Base-by-base conservation (phyloP, 352 stramenopile genomes). In the Globisporangium emineosum region DNA sequence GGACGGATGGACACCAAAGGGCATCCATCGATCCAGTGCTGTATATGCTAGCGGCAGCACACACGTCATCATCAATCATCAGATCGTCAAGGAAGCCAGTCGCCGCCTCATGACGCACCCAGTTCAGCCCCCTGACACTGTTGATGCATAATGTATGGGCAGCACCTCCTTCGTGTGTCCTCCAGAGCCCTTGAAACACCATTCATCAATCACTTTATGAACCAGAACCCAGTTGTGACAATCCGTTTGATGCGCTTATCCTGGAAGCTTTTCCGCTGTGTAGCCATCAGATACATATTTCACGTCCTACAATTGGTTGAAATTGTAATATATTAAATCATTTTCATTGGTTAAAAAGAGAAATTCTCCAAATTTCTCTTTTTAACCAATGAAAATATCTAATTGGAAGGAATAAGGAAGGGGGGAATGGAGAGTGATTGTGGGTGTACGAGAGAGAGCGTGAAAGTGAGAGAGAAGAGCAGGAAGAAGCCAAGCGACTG, bases 381-480 rank as follows among this genome's bases (percentile, higher is more conserved):
- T 17, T n/a, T 53, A 3, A 32, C 32, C 32, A 23, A 23, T 0
- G 5, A 30, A 10, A 53, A 53, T 47, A 21, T 30, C 47, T 27
- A n/a, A 53, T 53, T 53, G 47, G 10, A n/a, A 5, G 29, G 27
- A 17, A n/a, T n/a, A n/a, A 13, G 3, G 13, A 17, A 57, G 7
- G 51, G 51, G 50, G 51, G 52, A 45, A 58, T 1, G 9, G 13
- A 55, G 51, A 57, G 51, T 58, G 29, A 58, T 43, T 58, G 52
- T 58, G 52, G n/a, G 52, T 57, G 49, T 23, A 29, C 29, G 25
- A 47, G 17, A 33, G 52, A 25, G n/a, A 29, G 25, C 4, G 32
- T 52, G 50, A 37, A n/a, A 29, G 52, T 13, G 52, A 58, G 52
- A 29, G 51, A 57, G 49, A 55, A 56, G 49, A 10, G 13, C 50